Evolutionary conservation across 2,329 filamentous ascomycete species (phyloP).

Genomic region (Onygenales sp.): DNA sequence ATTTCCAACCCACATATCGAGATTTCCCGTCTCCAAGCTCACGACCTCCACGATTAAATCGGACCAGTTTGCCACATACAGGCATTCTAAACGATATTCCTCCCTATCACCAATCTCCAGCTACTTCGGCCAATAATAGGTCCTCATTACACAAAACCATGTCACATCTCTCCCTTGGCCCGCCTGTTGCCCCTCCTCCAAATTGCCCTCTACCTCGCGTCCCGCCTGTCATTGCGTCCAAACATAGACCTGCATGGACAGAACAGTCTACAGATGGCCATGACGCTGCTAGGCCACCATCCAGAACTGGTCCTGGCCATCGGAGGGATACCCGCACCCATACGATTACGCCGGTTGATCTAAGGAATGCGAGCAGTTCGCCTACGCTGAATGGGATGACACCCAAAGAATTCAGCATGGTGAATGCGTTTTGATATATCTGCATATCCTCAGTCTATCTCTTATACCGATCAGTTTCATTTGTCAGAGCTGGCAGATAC

Average conservation of each 20-base stretch:
- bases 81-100: neutral
- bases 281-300: neutral
- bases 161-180: slow-evolving; percentile 14
- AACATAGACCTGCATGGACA: neutral
- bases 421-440: slow-evolving; percentile 4
- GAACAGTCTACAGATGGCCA: neutral
- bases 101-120: neutral
- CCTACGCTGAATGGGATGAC: neutral
- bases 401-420: slow-evolving; percentile 7
- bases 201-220: slow-evolving; percentile 18
- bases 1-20: neutral
- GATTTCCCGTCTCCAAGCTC: neutral
- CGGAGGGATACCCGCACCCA: neutral
- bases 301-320: neutral
- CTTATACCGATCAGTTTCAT: neutral
- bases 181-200: slow-evolving; percentile 18
- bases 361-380: neutral
- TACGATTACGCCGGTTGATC: neutral
- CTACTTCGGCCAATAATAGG: neutral
- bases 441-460: neutral
- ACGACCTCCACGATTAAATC: neutral
- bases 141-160: slow-evolving; percentile 13
- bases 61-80: neutral
- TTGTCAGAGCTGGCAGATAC: neutral
- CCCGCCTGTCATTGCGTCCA: slow-evolving; percentile 7